A percentile compares a stretch with the other conserved stretches of the same genome.
phyloP scores from a whole-genome alignment of 2,329 filamentous ascomycete species.

The Fusarium sp. region DNA sequence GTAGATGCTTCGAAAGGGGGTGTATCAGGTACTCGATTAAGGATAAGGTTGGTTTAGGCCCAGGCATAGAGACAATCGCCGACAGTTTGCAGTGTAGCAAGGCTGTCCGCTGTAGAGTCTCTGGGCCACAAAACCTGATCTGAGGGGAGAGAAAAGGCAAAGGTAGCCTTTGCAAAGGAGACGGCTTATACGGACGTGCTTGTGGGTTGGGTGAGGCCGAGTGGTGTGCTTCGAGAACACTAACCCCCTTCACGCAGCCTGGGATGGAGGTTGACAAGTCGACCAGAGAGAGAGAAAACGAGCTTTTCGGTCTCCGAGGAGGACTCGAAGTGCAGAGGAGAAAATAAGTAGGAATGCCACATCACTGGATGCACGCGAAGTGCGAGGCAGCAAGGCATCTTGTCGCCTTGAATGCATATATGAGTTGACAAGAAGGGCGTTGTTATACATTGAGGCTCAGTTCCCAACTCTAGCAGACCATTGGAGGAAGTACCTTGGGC shows the following conservation, averaged over 20 bases:
- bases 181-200: background rate
- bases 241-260: background rate
- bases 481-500: background rate
- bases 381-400: background rate
- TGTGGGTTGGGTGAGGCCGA: background rate
- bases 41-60: background rate
- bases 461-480: background rate
- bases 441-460: background rate
- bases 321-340: background rate
- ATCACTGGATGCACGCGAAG: background rate
- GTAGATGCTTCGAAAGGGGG: background rate
- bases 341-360: background rate
- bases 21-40: background rate
- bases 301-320: background rate
- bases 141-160: background rate
- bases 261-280: background rate
- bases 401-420: background rate
- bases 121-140: background rate
- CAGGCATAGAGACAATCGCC: background rate
- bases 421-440: background rate
- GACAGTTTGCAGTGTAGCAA: background rate
- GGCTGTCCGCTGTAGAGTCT: background rate
- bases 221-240: background rate
- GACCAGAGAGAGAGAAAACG: background rate
- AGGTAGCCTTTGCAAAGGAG: background rate